Conservation (phyloP, 768 basidiomycete genomes). For the Lactifluus hygrophoroides region DNA sequence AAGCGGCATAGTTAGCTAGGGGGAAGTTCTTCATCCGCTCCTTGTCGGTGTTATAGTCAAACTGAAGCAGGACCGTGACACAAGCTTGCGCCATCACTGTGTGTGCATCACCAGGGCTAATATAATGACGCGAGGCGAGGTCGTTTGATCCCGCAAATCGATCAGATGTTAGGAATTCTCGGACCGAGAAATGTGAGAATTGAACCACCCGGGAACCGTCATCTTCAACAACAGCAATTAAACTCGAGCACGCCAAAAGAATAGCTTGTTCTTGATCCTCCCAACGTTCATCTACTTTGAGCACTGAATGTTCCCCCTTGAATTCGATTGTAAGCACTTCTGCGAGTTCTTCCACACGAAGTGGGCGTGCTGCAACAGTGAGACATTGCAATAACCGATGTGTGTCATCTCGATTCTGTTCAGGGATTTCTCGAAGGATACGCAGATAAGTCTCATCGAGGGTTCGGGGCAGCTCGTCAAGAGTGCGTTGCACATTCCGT, state of each 20-base stretch:
- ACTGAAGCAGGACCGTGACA: neutral
- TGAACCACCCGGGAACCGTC: neutral
- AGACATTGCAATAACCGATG: neutral
- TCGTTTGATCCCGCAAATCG: neutral
- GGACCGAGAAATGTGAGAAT: neutral
- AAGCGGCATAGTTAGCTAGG: neutral
- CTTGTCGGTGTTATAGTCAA: neutral
- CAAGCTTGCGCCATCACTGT: neutral
- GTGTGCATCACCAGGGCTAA: neutral
- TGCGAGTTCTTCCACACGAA: neutral
- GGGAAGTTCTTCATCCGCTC: neutral
- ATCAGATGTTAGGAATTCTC: neutral
- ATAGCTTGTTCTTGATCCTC: constrained; percentile 2
- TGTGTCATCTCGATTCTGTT: neutral
- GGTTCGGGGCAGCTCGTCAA: neutral
- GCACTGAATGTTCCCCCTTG: neutral
- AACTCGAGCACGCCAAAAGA: neutral
- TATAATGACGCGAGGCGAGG: neutral
- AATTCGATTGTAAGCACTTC: neutral
- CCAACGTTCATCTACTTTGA: neutral
- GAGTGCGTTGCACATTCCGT: neutral
- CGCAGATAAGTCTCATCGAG: neutral
- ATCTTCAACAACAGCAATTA: neutral
- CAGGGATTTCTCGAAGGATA: neutral
- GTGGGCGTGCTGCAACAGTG: neutral